phyloP scores from a whole-genome alignment of 371 early-diverging fungal genomes.

The Syncephalastrum racemosum region DNA sequence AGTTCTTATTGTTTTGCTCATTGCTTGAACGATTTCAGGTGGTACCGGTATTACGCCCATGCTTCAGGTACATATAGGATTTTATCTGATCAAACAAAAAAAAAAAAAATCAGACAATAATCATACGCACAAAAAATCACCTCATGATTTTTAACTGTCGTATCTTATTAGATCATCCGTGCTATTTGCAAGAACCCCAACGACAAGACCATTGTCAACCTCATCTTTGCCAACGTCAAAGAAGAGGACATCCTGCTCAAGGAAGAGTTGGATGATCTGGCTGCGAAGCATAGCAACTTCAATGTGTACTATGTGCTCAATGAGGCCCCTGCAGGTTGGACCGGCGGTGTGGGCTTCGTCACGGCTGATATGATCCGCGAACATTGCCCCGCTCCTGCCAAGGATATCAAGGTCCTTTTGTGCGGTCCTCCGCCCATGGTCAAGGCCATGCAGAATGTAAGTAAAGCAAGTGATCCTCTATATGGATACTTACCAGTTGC shows the following conservation, averaged over 20 bases:
- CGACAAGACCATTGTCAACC: constrained; percentile 79
- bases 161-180: constrained; percentile 63
- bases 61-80: constrained; percentile 62
- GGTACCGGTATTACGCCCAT: constrained; percentile 96
- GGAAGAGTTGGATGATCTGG: constrained; percentile 81
- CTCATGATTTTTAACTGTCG: neutral
- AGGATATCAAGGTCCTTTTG: constrained; percentile 84
- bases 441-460: constrained; percentile 75
- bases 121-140: neutral
- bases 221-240: constrained; percentile 92
- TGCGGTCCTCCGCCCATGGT: constrained; percentile 97
- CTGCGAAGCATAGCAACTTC: constrained; percentile 77
- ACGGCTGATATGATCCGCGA: constrained; percentile 79
- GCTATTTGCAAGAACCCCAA: constrained; percentile 82
- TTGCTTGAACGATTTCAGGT: constrained; percentile 9
- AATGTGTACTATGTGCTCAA: constrained; percentile 86
- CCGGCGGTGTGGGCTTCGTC: constrained; percentile 86
- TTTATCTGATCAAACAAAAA: neutral
- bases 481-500: neutral
- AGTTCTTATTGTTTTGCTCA: constrained; percentile 1
- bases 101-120: constrained; percentile 3
- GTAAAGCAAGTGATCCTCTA: neutral
- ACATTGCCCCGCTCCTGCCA: constrained; percentile 74
- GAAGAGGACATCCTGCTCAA: constrained; percentile 88
- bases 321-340: constrained; percentile 82